phyloP scores from a whole-genome alignment of 2,329 filamentous ascomycete species.

The Metarhizium brunneum region DNA sequence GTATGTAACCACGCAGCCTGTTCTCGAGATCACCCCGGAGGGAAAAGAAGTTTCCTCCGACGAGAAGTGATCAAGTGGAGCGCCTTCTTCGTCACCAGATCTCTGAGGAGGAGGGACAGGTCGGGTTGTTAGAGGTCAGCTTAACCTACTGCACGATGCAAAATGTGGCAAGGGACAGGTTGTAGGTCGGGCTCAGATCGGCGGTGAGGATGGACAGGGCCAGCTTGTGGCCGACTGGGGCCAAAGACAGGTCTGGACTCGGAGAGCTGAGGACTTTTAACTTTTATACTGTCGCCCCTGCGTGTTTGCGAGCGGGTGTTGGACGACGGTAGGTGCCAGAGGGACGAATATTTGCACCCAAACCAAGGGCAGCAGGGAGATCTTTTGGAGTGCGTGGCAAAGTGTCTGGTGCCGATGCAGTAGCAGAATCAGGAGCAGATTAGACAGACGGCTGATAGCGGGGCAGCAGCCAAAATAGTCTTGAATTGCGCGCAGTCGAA shows the following conservation, averaged over 20 bases:
- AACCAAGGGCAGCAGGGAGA: not conserved
- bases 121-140: not conserved
- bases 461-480: not conserved
- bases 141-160: not conserved
- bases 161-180: conserved; percentile 2
- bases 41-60: not conserved
- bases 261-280: not conserved
- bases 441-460: not conserved
- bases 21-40: not conserved
- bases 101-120: not conserved
- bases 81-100: not conserved
- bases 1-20: not conserved
- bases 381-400: not conserved
- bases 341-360: not conserved
- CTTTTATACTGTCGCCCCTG: not conserved
- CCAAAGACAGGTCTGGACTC: not conserved
- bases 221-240: not conserved
- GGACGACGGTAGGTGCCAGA: not conserved
- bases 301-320: not conserved
- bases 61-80: conserved; percentile 1
- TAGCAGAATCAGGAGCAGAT: not conserved
- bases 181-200: conserved; percentile 1
- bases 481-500: not conserved
- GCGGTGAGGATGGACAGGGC: conserved; percentile 1
- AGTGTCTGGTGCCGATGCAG: not conserved